These are phyloP conservation scores for Sclerotinia spermophila DNA, from an alignment of 2,329 filamentous ascomycete genomes.

Conservation along the genomic window DNA sequence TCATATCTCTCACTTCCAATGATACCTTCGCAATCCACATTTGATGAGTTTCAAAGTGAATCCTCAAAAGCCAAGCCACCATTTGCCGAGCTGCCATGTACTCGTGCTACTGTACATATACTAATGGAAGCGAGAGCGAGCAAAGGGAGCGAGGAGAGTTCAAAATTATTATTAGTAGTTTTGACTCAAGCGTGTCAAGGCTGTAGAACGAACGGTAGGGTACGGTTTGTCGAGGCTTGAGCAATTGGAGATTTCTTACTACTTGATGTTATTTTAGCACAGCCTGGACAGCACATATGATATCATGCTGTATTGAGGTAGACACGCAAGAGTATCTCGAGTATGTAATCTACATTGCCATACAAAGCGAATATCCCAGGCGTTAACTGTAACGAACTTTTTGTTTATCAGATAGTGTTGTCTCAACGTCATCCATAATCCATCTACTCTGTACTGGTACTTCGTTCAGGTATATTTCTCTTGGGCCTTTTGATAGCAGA, in stretches of 20 bases:
- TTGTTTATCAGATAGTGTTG: not conserved
- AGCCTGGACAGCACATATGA: not conserved
- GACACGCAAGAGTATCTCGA: too few species aligned
- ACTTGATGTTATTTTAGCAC: not conserved
- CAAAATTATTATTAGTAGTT: not conserved
- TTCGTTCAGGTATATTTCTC: too few species aligned
- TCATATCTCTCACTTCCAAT: not conserved
- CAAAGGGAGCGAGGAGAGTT: not conserved
- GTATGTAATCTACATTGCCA: not conserved
- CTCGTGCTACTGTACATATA: too few species aligned
- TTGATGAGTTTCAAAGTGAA: conserved; percentile 8
- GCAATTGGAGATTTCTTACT: not conserved
- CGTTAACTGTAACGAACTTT: not conserved
- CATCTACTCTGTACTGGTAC: too few species aligned
- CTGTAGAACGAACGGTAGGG: not conserved
- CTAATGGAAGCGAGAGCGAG: not conserved
- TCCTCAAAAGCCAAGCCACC: not conserved
- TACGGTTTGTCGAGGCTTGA: not conserved
- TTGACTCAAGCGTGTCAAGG: not conserved
- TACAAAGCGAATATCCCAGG: not conserved
- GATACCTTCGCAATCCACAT: not conserved
- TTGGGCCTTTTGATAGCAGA: not conserved
- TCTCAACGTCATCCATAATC: too few species aligned
- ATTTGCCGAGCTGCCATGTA: not conserved
- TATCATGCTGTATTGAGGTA: not conserved